Percentiles rank a stretch among this genome's conserved stretches.
These are phyloP conservation scores for Penicillium maclennaniae DNA, from an alignment of 495 filamentous ascomycete species.

Conservation along the genomic window DNA sequence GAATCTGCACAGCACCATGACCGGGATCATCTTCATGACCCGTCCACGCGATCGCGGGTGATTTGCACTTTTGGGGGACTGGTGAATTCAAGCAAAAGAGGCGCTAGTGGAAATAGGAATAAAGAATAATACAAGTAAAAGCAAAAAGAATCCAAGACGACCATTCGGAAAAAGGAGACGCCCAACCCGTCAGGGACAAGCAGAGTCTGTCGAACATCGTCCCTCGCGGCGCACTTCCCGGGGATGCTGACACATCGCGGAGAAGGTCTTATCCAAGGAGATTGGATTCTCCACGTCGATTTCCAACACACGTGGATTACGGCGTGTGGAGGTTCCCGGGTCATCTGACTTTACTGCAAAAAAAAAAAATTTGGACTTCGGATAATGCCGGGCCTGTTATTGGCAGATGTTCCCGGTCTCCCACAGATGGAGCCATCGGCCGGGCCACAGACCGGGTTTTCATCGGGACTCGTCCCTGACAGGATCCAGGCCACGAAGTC, in stretches of 20 bases:
- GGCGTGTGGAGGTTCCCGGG: not conserved
- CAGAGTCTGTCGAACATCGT: no score
- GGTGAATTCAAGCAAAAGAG: not conserved
- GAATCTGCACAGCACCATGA: constrained; percentile 10
- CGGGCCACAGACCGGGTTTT: not conserved
- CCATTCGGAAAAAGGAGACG: no score
- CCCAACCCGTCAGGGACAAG: no score
- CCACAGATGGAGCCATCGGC: not conserved
- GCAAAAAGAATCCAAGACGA: not conserved
- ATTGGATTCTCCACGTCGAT: not conserved
- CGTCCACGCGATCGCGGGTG: not conserved
- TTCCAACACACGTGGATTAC: not conserved
- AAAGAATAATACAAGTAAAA: not conserved
- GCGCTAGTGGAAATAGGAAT: not conserved
- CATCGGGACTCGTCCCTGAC: not conserved
- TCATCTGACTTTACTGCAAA: not conserved
- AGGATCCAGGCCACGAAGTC: not conserved
- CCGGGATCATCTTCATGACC: not conserved
- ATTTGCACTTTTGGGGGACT: not conserved
- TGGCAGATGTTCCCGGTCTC: not conserved
- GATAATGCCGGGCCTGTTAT: not conserved
- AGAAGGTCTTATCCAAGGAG: constrained; percentile 5
- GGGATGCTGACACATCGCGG: constrained; percentile 5
- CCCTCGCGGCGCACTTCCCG: no score
- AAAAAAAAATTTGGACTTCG: not conserved